phyloP scores from a whole-genome alignment of 225 moss, liverwort and hornwort species.

The Anthoceros angustus region DNA sequence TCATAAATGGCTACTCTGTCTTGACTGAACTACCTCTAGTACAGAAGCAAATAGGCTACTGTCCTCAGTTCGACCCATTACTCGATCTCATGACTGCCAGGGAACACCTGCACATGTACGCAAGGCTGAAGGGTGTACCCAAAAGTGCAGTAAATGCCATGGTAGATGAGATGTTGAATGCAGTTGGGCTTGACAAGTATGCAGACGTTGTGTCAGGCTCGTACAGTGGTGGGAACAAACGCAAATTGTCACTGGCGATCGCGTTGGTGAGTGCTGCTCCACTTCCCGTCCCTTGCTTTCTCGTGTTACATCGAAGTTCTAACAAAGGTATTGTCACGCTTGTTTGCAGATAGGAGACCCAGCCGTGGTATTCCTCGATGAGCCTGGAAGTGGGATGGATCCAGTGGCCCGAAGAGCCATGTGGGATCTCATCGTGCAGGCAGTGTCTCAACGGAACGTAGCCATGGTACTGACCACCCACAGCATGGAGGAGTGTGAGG shows the following conservation, averaged over 20 bases:
- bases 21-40: conserved; percentile 45
- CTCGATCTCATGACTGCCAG: conserved; percentile 84
- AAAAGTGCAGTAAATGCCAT: conserved; percentile 28
- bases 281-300: not conserved
- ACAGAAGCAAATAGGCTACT: conserved; percentile 75
- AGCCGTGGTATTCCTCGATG: conserved; percentile 80
- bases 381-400: conserved; percentile 97
- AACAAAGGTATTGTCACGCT: not conserved
- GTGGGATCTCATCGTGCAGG: conserved; percentile 83
- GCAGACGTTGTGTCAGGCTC: conserved; percentile 61
- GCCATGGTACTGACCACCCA: conserved; percentile 91
- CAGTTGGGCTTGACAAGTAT: conserved; percentile 66
- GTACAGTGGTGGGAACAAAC: conserved; percentile 95
- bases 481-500: conserved; percentile 99
- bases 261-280: conserved; percentile 46
- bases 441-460: conserved; percentile 48
- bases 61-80: conserved; percentile 89
- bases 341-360: conserved; percentile 74
- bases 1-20: conserved; percentile 62
- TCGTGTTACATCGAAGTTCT: not conserved
- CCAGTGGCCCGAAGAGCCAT: conserved; percentile 81
- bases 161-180: conserved; percentile 44
- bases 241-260: conserved; percentile 79
- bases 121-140: conserved; percentile 70
- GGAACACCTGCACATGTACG: conserved; percentile 88